Evolutionary conservation across 2,329 filamentous ascomycete genomes (phyloP), one percentile per base, ranked within the genome.

Genomic region (Fusarium sp.): DNA sequence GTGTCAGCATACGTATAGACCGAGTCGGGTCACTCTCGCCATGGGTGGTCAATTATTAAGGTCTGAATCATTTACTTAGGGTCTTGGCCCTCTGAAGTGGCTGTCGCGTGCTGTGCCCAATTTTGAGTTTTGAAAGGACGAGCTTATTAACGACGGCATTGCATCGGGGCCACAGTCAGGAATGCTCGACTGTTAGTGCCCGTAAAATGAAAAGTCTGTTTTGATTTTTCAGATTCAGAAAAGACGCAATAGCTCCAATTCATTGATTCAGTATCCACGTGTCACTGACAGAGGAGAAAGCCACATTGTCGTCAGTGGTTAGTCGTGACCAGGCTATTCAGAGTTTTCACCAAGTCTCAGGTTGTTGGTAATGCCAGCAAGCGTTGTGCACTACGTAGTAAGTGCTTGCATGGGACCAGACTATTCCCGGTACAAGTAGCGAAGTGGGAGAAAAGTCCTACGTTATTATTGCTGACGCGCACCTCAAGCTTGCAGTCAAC

Each of bases 371-470:
- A 56, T 57, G 55, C 45, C 53, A 69, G 45, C 55, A 59, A 62
- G 40, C 54, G 23, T 28, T 47, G 51, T 42, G 41, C 59, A 61
- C 55, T 66, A 28, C 18, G 23, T 28, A 28, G 34, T 63, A 69
- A 71, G 68, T 72, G 68, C 56, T 62, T 69, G 68, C 68, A 72
- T 64, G 50, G 64, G 32, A 57, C 46, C 64, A 68, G 43, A 27
- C 63, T 55, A 67, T 60, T 63, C 42, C 62, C 57, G 45, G 37
- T 20, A 37, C 23, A 45, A 34, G 56, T 37, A 56, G 53, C 45
- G 30, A 59, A 62, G 32, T 18, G 34, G 34, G 25, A 63, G 42
- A 63, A 63, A 63, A 57, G 28, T 63, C n/a, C 23, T 16, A 59
- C 43, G 47, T 30, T 32, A 13, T 41, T 57, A 32, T 42, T 58